These are phyloP conservation scores for Gossypium mustelinum DNA, from an alignment of 345 rosid species.

Conservation along the genomic window DNA sequence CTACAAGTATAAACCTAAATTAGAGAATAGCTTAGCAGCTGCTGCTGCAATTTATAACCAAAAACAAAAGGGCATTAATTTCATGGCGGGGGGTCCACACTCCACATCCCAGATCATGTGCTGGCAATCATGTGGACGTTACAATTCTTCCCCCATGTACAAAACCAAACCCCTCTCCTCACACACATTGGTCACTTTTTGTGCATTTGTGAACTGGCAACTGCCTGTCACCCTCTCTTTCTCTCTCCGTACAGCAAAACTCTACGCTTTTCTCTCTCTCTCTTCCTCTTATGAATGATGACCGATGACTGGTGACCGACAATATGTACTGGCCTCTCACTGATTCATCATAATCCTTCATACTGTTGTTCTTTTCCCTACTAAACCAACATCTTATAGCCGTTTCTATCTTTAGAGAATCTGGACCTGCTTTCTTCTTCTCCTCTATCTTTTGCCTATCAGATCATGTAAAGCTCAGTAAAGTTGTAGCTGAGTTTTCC, in stretches of 20 bases:
- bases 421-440: constrained; percentile 18
- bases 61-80: background rate
- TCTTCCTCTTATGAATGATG: constrained; percentile 13
- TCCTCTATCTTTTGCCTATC: background rate
- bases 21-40: background rate
- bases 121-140: constrained; percentile 32
- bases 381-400: constrained; percentile 20
- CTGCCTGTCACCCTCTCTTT: constrained; percentile 32
- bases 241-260: background rate
- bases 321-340: constrained; percentile 3
- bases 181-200: background rate
- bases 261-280: background rate
- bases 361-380: background rate
- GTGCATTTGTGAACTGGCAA: constrained; percentile 25
- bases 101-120: constrained; percentile 24
- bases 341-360: background rate
- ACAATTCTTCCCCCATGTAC: background rate
- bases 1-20: background rate
- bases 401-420: constrained; percentile 24
- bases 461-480: constrained; percentile 38
- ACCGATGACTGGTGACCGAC: constrained; percentile 38
- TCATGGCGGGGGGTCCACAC: constrained; percentile 7
- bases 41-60: background rate
- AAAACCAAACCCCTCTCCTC: background rate
- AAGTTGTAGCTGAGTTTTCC: constrained; percentile 3